phyloP scores from a whole-genome alignment of 2,329 filamentous ascomycete species.

The Aspergillus cejpii region DNA sequence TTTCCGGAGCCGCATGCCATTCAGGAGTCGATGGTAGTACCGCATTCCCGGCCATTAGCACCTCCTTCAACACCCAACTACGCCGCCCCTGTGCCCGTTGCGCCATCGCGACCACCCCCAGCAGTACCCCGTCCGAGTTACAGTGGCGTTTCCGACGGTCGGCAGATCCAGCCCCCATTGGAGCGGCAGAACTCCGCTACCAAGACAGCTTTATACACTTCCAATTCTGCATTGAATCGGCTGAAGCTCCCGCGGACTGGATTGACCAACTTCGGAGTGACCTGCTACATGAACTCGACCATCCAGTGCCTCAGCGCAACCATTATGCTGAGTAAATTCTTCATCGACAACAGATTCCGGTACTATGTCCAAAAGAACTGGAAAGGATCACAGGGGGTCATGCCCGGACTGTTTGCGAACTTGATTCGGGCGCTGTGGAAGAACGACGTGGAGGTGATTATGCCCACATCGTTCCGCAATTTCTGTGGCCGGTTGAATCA shows the following conservation, averaged over 20 bases:
- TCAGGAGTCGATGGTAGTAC: slow-evolving; percentile 51
- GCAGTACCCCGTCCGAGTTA: slow-evolving; percentile 67
- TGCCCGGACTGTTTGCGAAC: slow-evolving; percentile 57
- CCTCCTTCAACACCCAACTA: slow-evolving; percentile 30
- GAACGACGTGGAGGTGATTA: slow-evolving; percentile 46
- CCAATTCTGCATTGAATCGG: slow-evolving; percentile 38
- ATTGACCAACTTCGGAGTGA: slow-evolving; percentile 70
- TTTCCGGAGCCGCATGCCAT: slow-evolving; percentile 65
- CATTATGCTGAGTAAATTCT: slow-evolving; percentile 55
- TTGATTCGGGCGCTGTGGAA: slow-evolving; percentile 58
- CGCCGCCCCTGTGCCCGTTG: slow-evolving; percentile 48
- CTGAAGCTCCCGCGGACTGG: slow-evolving; percentile 60
- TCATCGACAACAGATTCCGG: slow-evolving; percentile 56
- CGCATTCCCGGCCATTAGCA: slow-evolving; percentile 27
- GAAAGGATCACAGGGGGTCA: slow-evolving; percentile 58
- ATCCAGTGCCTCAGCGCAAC: slow-evolving; percentile 78
- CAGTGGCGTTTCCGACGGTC: slow-evolving; percentile 66
- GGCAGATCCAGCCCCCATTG: slow-evolving; percentile 40
- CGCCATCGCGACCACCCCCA: slow-evolving; percentile 59
- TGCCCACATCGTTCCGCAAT: slow-evolving; percentile 57
- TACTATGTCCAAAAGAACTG: slow-evolving; percentile 57
- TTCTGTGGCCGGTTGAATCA: slow-evolving; percentile 59
- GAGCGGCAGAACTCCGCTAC: slow-evolving; percentile 42
- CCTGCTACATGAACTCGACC: slow-evolving; percentile 89
- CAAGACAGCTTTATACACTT: slow-evolving; percentile 40